A percentile compares a stretch with the other conserved stretches of the same genome.
Evolutionary conservation across 2,329 filamentous ascomycete genomes (phyloP).

Genomic region (Paracoccidioides brasiliensis): DNA sequence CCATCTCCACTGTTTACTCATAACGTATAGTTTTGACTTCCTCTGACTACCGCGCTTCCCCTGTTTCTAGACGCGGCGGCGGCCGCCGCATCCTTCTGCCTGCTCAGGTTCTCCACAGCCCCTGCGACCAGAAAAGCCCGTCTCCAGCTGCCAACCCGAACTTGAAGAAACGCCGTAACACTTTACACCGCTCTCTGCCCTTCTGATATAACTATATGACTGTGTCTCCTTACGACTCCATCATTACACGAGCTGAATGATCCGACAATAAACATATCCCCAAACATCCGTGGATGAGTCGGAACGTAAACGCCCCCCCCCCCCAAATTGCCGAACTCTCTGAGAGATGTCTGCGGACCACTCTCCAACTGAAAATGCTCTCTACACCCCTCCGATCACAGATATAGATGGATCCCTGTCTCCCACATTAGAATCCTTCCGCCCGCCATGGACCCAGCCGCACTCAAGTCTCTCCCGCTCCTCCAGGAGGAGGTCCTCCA

Average conservation of each 20-base stretch:
- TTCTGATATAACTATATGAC: neutral
- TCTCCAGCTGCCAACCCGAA: neutral
- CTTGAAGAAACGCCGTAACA: neutral
- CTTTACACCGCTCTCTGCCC: neutral
- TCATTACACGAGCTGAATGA: neutral
- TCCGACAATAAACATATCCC: neutral
- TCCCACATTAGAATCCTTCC: slow-evolving; percentile 30
- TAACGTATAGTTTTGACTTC: neutral
- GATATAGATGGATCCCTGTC: slow-evolving; percentile 33
- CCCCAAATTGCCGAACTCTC: neutral
- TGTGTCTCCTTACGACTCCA: neutral
- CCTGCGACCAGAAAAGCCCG: neutral
- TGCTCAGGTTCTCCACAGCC: neutral
- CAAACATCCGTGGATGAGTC: neutral
- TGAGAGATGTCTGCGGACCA: slow-evolving; percentile 36
- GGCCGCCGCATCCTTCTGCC: neutral
- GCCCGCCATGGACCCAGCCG: slow-evolving; percentile 41
- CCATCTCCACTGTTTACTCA: neutral
- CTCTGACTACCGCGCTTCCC: neutral
- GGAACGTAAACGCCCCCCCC: neutral
- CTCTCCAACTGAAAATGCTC: slow-evolving; percentile 39
- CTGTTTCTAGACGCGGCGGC: neutral
- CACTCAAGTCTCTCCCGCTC: slow-evolving; percentile 19
- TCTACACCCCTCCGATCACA: slow-evolving; percentile 35
- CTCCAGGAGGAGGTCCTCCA: slow-evolving; percentile 23